Conservation (phyloP, 805 yeast genomes). For the Candida tallmaniae region DNA sequence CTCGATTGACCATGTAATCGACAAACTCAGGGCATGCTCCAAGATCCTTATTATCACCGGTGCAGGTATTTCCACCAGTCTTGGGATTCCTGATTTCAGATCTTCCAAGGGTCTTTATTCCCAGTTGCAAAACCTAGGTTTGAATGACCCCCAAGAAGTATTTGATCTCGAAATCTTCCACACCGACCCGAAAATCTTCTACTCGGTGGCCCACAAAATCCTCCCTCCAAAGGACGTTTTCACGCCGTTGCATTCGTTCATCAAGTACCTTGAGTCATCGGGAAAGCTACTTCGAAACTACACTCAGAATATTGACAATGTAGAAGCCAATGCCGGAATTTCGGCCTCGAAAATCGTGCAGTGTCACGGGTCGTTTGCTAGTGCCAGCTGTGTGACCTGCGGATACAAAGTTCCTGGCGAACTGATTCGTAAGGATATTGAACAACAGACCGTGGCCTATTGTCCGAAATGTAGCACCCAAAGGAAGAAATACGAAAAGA, state of each 20-base stretch:
- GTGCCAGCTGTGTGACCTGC: slow-evolving; percentile 77
- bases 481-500: slow-evolving; percentile 16
- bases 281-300: slow-evolving; percentile 37
- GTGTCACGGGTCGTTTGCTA: slow-evolving; percentile 76
- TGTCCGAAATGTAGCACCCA: slow-evolving; percentile 43
- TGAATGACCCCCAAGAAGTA: slow-evolving; percentile 42
- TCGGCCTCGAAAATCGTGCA: slow-evolving; percentile 60
- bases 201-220: slow-evolving; percentile 41
- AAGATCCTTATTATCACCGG: slow-evolving; percentile 40
- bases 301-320: slow-evolving; percentile 43
- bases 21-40: slow-evolving; percentile 48
- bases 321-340: slow-evolving; percentile 47
- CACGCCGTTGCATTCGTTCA: slow-evolving; percentile 38
- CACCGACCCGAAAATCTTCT: slow-evolving; percentile 35
- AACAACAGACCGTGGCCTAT: slow-evolving; percentile 46
- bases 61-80: slow-evolving; percentile 42
- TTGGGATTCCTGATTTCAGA: slow-evolving; percentile 43
- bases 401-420: slow-evolving; percentile 51
- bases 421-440: slow-evolving; percentile 40
- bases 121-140: slow-evolving; percentile 42
- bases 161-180: slow-evolving; percentile 36
- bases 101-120: slow-evolving; percentile 61
- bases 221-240: slow-evolving; percentile 34
- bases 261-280: slow-evolving; percentile 31
- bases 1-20: slow-evolving; percentile 55